Evolutionary conservation across 495 filamentous ascomycete species (phyloP).

Genomic region (Aspergillus saccharolyticus): DNA sequence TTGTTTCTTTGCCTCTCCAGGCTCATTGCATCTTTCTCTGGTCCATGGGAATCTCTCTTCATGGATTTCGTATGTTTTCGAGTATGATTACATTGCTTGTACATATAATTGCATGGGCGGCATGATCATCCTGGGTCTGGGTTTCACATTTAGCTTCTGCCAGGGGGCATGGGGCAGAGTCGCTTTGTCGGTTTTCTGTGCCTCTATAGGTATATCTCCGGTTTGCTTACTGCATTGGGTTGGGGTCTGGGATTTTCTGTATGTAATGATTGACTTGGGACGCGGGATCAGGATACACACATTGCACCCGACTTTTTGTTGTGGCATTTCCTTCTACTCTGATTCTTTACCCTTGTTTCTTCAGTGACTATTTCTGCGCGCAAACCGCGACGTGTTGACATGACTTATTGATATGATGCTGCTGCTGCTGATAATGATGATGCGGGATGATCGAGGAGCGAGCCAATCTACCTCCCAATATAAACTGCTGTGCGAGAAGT

Average conservation of each 20-base stretch:
- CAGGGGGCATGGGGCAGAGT: constrained; percentile 5
- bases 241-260: constrained; percentile 17
- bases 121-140: constrained; percentile 16
- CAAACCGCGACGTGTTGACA: neutral
- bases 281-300: constrained; percentile 16
- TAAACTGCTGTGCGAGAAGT: neutral
- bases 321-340: neutral
- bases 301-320: constrained; percentile 9
- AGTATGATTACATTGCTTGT: constrained; percentile 20
- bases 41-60: constrained; percentile 17
- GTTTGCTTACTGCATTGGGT: constrained; percentile 16
- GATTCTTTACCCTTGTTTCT: neutral
- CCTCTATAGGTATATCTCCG: constrained; percentile 17
- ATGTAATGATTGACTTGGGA: constrained; percentile 13
- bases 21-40: constrained; percentile 7
- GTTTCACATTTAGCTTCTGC: constrained; percentile 10
- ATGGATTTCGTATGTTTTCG: constrained; percentile 1
- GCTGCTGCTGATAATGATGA: neutral
- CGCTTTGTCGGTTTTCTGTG: constrained; percentile 9
- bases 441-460: constrained; percentile 1
- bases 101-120: constrained; percentile 29
- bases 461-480: neutral
- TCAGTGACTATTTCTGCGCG: neutral
- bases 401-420: neutral
- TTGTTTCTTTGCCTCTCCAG: constrained; percentile 12